Conservation (phyloP, 2,329 filamentous ascomycete genomes). For the Amesomyces nigricolor region DNA sequence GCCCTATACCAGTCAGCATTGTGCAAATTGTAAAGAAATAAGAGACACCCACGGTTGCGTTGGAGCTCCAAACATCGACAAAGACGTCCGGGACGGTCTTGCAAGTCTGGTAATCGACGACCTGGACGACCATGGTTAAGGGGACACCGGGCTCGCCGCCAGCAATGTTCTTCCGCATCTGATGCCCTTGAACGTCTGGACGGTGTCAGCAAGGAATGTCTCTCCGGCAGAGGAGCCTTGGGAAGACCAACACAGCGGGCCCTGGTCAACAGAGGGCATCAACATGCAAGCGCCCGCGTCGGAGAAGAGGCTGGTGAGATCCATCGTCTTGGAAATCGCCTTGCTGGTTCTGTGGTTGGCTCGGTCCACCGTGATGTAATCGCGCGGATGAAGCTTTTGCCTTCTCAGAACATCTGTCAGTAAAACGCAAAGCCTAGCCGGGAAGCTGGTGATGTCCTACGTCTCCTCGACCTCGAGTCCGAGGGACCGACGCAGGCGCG, state of each 20-base stretch:
- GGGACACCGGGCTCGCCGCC: constrained; percentile 44
- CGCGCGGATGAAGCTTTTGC: constrained; percentile 24
- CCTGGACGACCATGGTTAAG: constrained; percentile 46
- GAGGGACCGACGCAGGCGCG: constrained; percentile 24
- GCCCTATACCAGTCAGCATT: constrained; percentile 13
- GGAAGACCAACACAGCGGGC: constrained; percentile 38
- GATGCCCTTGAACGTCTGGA: constrained; percentile 44
- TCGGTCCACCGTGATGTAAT: constrained; percentile 30
- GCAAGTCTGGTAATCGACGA: constrained; percentile 50
- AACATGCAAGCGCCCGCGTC: constrained; percentile 40
- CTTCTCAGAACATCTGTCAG: constrained; percentile 8
- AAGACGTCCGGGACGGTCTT: constrained; percentile 43
- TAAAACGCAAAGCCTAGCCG: not conserved
- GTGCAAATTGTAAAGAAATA: too few species aligned
- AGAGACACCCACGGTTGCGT: constrained; percentile 29
- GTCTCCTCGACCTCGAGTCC: constrained; percentile 24
- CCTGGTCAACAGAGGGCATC: constrained; percentile 42
- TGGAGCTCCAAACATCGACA: constrained; percentile 49
- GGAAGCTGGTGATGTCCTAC: not conserved
- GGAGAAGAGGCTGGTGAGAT: constrained; percentile 33
- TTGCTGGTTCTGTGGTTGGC: constrained; percentile 32
- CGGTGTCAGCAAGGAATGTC: not conserved
- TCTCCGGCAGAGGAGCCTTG: not conserved
- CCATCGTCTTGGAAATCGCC: constrained; percentile 28
- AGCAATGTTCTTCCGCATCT: constrained; percentile 43